These are phyloP conservation scores for Chalciporus piperatus DNA, from an alignment of 768 basidiomycete genomes.

Conservation along the genomic window DNA sequence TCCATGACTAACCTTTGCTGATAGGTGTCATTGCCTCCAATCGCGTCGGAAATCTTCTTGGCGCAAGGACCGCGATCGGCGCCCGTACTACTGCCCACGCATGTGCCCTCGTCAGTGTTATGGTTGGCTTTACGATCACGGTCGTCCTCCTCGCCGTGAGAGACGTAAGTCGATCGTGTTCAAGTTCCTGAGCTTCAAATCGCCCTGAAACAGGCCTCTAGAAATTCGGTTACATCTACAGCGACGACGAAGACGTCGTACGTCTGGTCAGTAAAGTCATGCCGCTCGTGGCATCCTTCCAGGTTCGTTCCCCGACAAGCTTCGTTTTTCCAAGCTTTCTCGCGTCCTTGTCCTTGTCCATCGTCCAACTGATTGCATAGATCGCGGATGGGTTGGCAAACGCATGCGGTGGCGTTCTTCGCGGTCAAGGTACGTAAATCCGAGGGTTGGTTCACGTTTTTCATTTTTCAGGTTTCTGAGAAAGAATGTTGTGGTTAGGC, in stretches of 20 bases:
- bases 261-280: constrained; percentile 47
- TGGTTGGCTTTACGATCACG: constrained; percentile 61
- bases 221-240: constrained; percentile 69
- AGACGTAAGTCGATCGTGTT: constrained; percentile 42
- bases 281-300: constrained; percentile 55
- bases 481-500: constrained; percentile 21
- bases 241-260: constrained; percentile 57
- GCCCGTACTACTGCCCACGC: constrained; percentile 62
- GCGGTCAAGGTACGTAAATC: constrained; percentile 42
- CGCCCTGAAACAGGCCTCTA: neutral
- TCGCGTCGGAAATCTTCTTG: constrained; percentile 71
- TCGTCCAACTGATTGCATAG: constrained; percentile 19
- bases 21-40: constrained; percentile 67
- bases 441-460: too few species aligned
- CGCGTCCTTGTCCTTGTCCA: too few species aligned
- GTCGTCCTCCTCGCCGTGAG: constrained; percentile 50
- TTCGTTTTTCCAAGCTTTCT: neutral
- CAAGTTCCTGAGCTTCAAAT: neutral
- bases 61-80: constrained; percentile 47
- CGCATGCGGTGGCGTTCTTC: constrained; percentile 48
- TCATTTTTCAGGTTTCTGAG: constrained; percentile 3
- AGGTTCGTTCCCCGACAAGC: constrained; percentile 28
- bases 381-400: constrained; percentile 52
- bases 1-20: neutral
- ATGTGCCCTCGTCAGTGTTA: constrained; percentile 60